These are phyloP conservation scores for Serendipita sp. DNA, from an alignment of 768 basidiomycete genomes.

Conservation along the genomic window DNA sequence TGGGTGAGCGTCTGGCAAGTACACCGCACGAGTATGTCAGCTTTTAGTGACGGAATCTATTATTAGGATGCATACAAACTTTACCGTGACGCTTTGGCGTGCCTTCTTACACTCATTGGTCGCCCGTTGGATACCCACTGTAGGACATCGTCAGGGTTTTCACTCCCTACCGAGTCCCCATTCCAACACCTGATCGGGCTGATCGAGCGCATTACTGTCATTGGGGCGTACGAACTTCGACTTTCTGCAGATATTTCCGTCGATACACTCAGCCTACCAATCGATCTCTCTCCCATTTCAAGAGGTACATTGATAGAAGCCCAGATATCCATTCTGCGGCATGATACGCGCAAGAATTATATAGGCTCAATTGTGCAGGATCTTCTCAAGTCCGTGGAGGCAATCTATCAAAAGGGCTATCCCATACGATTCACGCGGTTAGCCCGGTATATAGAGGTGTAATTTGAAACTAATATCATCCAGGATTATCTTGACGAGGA, in stretches of 20 bases:
- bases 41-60: neutral
- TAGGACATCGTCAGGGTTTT: too few relatives aligned
- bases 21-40: constrained; percentile 4
- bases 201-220: constrained; percentile 49
- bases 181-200: constrained; percentile 43
- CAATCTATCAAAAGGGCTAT: neutral
- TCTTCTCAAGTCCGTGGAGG: neutral
- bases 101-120: neutral
- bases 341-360: neutral
- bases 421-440: neutral
- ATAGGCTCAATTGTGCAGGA: neutral
- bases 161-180: constrained; percentile 14
- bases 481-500: neutral
- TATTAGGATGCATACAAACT: constrained; percentile 44
- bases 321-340: neutral
- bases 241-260: constrained; percentile 36
- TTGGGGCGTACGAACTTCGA: constrained; percentile 51
- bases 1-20: constrained; percentile 51
- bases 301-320: neutral
- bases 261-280: neutral
- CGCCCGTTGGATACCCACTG: neutral
- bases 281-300: neutral
- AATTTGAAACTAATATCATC: neutral
- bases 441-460: neutral
- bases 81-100: constrained; percentile 18